Conservation (phyloP, 2,329 filamentous ascomycete species). For the Microsporum ferrugineum region DNA sequence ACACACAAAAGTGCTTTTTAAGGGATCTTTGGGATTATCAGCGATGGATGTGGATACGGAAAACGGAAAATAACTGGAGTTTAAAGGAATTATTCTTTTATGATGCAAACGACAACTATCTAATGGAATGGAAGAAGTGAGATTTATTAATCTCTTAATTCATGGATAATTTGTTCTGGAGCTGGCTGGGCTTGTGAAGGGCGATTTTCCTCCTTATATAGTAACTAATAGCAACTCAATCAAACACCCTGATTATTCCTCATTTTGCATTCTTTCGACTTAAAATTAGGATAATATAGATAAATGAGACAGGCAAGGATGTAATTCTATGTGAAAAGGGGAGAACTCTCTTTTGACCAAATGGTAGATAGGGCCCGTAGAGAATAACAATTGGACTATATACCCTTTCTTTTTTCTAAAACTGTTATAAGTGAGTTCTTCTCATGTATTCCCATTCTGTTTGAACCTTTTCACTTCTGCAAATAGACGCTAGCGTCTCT, state of each 20-base stretch:
- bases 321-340: background rate
- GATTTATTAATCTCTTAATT: slow-evolving; percentile 3
- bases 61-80: background rate
- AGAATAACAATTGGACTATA: background rate
- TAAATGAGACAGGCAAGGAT: background rate
- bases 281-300: background rate
- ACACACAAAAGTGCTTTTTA: background rate
- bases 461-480: too few relatives aligned
- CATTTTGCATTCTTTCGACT: background rate
- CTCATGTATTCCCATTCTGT: too few relatives aligned
- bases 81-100: background rate
- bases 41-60: slow-evolving; percentile 1
- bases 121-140: background rate
- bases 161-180: background rate
- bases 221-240: background rate
- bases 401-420: too few relatives aligned
- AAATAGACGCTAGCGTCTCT: background rate
- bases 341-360: background rate
- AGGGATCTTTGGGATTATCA: background rate
- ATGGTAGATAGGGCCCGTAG: background rate
- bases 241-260: slow-evolving; percentile 12
- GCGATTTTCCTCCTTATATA: background rate
- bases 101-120: background rate
- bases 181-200: background rate
- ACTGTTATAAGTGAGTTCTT: too few relatives aligned